A percentile compares a stretch with the other conserved stretches of the same genome.
Evolutionary conservation across 2,329 filamentous ascomycete species (phyloP).

Genomic region (Fusarium tuaranense): DNA sequence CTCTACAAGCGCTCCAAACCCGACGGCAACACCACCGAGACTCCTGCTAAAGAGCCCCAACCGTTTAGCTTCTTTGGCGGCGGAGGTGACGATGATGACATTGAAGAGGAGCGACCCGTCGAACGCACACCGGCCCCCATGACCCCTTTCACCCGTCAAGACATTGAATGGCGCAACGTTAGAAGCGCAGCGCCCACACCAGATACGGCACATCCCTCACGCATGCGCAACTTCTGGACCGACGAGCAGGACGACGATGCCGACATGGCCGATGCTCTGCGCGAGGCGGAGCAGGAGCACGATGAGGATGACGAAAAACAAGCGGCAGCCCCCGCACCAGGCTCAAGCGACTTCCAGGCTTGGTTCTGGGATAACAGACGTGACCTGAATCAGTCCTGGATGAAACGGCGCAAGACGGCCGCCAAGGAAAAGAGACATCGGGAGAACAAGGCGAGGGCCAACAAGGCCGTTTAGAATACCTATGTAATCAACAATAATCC

Average conservation of each 20-base stretch:
- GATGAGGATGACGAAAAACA: constrained; percentile 37
- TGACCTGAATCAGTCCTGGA: constrained; percentile 75
- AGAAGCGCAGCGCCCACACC: constrained; percentile 94
- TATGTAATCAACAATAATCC: constrained; percentile 35
- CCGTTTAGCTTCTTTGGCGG: constrained; percentile 83
- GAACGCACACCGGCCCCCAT: constrained; percentile 66
- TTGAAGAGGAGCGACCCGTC: constrained; percentile 59
- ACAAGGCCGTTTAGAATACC: constrained; percentile 50
- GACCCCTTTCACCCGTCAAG: constrained; percentile 85
- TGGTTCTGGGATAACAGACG: constrained; percentile 77
- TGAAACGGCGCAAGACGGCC: constrained; percentile 70
- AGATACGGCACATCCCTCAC: constrained; percentile 84
- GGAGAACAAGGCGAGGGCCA: constrained; percentile 70
- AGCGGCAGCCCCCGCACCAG: constrained; percentile 39
- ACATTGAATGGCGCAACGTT: constrained; percentile 79
- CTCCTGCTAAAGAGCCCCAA: constrained; percentile 59
- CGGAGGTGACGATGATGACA: constrained; percentile 57
- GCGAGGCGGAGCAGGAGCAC: constrained; percentile 44
- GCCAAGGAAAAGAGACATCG: constrained; percentile 75
- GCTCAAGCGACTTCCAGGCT: constrained; percentile 68
- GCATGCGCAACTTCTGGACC: constrained; percentile 70
- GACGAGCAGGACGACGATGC: constrained; percentile 52
- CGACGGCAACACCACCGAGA: constrained; percentile 50
- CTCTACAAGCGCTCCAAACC: constrained; percentile 82
- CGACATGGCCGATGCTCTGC: constrained; percentile 47